These are phyloP conservation scores for Suillus spraguei DNA, from an alignment of 768 basidiomycete genomes.

Conservation along the genomic window DNA sequence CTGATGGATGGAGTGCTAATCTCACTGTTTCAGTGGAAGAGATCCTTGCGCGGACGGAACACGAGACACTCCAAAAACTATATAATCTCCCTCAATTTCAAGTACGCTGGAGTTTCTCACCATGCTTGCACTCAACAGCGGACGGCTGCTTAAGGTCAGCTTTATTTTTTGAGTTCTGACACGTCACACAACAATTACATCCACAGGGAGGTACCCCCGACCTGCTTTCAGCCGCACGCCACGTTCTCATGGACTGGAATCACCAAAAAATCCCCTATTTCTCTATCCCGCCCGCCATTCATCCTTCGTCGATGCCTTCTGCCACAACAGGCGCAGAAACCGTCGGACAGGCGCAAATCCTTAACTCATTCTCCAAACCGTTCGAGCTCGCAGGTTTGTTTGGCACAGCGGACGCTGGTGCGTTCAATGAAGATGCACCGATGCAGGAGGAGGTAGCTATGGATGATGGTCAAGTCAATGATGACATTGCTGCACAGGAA, in stretches of 20 bases:
- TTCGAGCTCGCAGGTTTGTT: constrained; percentile 86
- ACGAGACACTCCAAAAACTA: constrained; percentile 73
- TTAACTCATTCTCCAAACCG: constrained; percentile 69
- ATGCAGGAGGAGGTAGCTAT: constrained; percentile 45
- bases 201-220: constrained; percentile 89
- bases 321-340: constrained; percentile 74
- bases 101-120: constrained; percentile 85
- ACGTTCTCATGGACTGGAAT: constrained; percentile 91
- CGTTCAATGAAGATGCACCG: constrained; percentile 53
- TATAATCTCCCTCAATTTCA: constrained; percentile 79
- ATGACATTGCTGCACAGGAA: constrained; percentile 39
- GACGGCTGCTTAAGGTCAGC: constrained; percentile 78
- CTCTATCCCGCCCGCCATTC: constrained; percentile 75
- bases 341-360: constrained; percentile 80
- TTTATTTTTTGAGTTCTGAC: neutral
- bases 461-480: constrained; percentile 42
- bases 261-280: constrained; percentile 93
- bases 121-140: constrained; percentile 82
- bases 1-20: neutral
- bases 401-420: constrained; percentile 78
- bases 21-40: constrained; percentile 67
- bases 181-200: neutral
- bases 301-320: constrained; percentile 74
- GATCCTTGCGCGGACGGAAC: constrained; percentile 74
- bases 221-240: constrained; percentile 76